Percentiles rank a stretch among this genome's conserved stretches.
phyloP scores from a whole-genome alignment of 1,284 basidiomycete genomes.

The Pseudozyma sp. region DNA sequence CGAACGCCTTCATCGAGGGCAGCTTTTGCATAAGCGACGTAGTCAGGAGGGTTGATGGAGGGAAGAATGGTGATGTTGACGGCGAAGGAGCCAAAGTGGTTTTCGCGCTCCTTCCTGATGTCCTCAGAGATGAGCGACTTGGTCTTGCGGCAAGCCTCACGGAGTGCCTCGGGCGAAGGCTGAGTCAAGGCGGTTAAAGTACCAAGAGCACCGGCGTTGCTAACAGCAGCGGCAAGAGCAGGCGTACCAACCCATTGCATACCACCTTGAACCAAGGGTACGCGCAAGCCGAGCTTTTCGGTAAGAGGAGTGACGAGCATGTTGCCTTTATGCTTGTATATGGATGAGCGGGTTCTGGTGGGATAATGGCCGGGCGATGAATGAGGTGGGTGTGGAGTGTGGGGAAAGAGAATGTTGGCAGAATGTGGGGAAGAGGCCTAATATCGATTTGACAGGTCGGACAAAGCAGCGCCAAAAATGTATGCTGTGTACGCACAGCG shows the following conservation, averaged over 20 bases:
- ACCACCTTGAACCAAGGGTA: slow-evolving; percentile 66
- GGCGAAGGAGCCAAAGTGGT: slow-evolving; percentile 71
- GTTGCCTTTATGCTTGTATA: slow-evolving; percentile 1
- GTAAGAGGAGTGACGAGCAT: slow-evolving; percentile 68
- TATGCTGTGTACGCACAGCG: not conserved
- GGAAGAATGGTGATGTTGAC: slow-evolving; percentile 93
- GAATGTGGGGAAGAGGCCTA: too few relatives aligned
- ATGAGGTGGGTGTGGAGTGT: not conserved
- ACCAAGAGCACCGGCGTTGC: slow-evolving; percentile 87
- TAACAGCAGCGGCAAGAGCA: slow-evolving; percentile 80
- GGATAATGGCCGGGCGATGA: not conserved
- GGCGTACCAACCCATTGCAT: slow-evolving; percentile 80
- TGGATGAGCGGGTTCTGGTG: not conserved
- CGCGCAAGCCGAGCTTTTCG: slow-evolving; percentile 68
- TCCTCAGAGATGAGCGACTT: slow-evolving; percentile 62
- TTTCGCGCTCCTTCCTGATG: slow-evolving; percentile 49
- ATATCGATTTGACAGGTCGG: too few relatives aligned
- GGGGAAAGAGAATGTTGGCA: not conserved
- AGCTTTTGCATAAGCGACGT: slow-evolving; percentile 82
- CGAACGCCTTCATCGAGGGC: slow-evolving; percentile 88
- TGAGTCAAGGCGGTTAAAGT: slow-evolving; percentile 88
- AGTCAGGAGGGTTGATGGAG: slow-evolving; percentile 89
- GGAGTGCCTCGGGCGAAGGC: slow-evolving; percentile 83
- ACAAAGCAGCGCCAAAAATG: not conserved
- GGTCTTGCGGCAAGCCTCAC: slow-evolving; percentile 86